Base-by-base conservation (phyloP, 371 early-diverging fungal species). In the Umbelopsis sp. region DNA sequence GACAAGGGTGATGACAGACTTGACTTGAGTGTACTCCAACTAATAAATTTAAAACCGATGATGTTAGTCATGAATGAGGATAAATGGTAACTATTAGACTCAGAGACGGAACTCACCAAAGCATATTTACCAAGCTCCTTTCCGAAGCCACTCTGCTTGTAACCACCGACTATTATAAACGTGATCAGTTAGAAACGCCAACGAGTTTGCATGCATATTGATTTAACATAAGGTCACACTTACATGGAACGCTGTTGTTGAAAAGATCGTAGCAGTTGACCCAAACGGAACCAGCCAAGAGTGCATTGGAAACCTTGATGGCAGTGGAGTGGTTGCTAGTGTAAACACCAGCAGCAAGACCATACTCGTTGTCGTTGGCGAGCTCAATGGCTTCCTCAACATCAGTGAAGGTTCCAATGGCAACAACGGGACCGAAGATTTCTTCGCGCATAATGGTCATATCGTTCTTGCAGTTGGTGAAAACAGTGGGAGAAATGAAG, bases 391-490 rank as follows among this genome's bases (percentile, higher is more conserved):
- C 96, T 68, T 95, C 95, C 22, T 94, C 92, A 7, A 91, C 72
- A 1, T 29, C 38, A 63, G 82, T 85, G 74, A 96, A 95, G 38
- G 90, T 91, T 67, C 83, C 80, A 50, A 96, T 90, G 35, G 87
- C 83, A 12, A 93, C 87, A 5, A 97, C 96, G 0, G 97, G 97
- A 3, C 97, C 97, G 85, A 97, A 97, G 67, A 96, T 90, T 75
- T 97, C 97, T 68, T 96, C 93, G 41, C 80, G 83, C 74, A 91
- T 91, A 35, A 97, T 76, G 8, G 80, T 78, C 77, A 89, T 87
- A 35, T 74, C 74, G 51, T 92, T 89, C 5, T 77, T 68, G 53
- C 93, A 92, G 68, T 92, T 79, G 53, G 76, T 73, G 67, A 94
- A 91, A 41, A 97, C 75, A 0, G 96, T 94, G 11, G 96, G 96